phyloP scores from a whole-genome alignment of 257 asterid genomes.

The Primulina eburnea region DNA sequence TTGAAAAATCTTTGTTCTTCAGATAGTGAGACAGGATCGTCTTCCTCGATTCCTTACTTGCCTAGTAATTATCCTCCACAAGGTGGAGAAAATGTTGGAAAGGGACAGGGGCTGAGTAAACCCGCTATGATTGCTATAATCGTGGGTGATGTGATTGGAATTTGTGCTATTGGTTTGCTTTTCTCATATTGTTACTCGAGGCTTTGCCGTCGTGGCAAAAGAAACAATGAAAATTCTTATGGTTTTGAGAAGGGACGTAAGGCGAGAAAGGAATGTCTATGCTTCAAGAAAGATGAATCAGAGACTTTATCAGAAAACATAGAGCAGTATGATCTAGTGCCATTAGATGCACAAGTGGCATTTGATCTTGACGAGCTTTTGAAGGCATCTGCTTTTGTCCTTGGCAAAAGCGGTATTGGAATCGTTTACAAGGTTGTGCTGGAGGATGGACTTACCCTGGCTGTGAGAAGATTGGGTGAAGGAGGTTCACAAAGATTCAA shows the following conservation, averaged over 20 bases:
- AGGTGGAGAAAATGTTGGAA: constrained; percentile 24
- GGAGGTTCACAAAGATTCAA: constrained; percentile 90
- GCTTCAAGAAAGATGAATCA: constrained; percentile 76
- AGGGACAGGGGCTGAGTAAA: constrained; percentile 55
- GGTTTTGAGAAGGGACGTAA: constrained; percentile 57
- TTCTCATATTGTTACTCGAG: constrained; percentile 71
- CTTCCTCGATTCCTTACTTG: constrained; percentile 53
- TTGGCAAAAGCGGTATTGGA: constrained; percentile 89
- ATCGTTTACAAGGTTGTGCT: constrained; percentile 92
- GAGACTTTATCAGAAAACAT: constrained; percentile 73
- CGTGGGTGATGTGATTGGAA: constrained; percentile 71
- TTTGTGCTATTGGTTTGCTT: constrained; percentile 63
- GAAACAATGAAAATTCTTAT: constrained; percentile 39
- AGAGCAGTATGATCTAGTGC: constrained; percentile 71
- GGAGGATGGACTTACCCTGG: constrained; percentile 70
- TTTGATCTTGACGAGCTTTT: constrained; percentile 87
- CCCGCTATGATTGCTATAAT: constrained; percentile 53
- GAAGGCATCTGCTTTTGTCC: constrained; percentile 89
- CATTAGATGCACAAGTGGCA: constrained; percentile 61
- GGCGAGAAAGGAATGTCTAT: constrained; percentile 56
- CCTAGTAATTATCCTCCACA: constrained; percentile 57
- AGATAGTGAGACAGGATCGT: constrained; percentile 46
- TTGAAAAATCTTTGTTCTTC: constrained; percentile 61
- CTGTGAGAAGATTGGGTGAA: constrained; percentile 86
- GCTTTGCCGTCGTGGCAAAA: constrained; percentile 45